Base-by-base conservation (phyloP, 768 basidiomycete genomes). In the Mycena vitilis region DNA sequence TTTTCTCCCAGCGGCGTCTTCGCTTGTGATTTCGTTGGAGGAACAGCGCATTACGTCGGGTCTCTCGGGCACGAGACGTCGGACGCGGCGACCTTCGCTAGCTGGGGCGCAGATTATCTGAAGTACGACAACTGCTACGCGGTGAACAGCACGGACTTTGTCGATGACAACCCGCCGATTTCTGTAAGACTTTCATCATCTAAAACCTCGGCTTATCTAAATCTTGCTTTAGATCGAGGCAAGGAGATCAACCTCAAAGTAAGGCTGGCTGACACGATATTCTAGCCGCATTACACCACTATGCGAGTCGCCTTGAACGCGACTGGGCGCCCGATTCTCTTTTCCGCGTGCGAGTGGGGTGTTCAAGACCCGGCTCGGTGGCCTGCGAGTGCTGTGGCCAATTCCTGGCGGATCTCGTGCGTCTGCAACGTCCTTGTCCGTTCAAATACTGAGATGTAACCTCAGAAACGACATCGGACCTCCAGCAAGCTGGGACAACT, bases 361-460 rank as follows among this genome's bases (percentile, higher is more conserved):
- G 81, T 85, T 34, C 85, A 85, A 77, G 84, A 86, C 69, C 85
- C 85, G 58, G 86, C 85, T n/a, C 78, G 84, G 49, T 85, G 86
- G 83, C 82, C 83, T 63, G 82, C 78, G 20, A 78, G 80, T 48
- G 69, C 76, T 36, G 83, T 85, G 30, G 83, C 84, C 36, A 86
- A 87, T 67, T 85, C 84, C 70, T 86, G 86, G 82, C 80, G 84
- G 66, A 86, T 86, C 37, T 80, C 82, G 83, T 85, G 73, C 65
- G 79, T 72, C 37, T 12, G 1, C 44, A 30, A 38, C 53, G 1
- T 18, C 11, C 5, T n/a, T 18, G 25, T 22, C n/a, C 18, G 11
- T 45, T 45, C 45, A 36, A 11, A 18, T n/a, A 42, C 48, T 60
- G 55, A 53, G 49, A 5, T 11, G 58, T 16, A 57, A 18, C 49